Percentiles rank a stretch among this genome's conserved stretches.
Conservation (phyloP, 331 rosid species). For the Quercus phellos region DNA sequence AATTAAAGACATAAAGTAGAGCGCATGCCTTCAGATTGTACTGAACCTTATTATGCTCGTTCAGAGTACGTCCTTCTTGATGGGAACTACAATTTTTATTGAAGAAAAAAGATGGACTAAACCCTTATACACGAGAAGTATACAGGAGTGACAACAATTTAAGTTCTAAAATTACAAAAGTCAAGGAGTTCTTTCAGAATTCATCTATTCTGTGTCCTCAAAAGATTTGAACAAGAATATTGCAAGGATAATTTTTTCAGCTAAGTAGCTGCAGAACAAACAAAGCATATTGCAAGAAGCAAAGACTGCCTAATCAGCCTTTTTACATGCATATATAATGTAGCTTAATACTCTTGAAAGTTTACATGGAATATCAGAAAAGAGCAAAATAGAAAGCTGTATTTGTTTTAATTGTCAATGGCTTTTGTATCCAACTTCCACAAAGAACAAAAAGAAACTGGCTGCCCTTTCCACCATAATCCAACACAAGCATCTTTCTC, state of each 20-base stretch:
- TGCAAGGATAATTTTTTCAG: background rate
- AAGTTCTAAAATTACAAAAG: no score
- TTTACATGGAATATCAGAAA: background rate
- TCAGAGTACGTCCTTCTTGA: no score
- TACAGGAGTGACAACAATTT: no score
- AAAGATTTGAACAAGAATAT: background rate
- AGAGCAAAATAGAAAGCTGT: no score
- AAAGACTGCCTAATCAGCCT: slow-evolving; percentile 3
- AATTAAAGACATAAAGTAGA: background rate
- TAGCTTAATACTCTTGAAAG: background rate
- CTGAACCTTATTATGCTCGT: no score
- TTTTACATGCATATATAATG: background rate
- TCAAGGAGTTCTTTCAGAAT: no score
- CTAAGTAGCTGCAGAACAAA: background rate
- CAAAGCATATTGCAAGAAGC: background rate
- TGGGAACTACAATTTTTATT: no score
- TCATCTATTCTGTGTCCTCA: background rate
- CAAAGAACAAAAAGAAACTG: slow-evolving; percentile 72
- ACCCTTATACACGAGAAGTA: background rate
- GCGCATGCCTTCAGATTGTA: background rate
- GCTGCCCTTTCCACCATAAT: slow-evolving; percentile 78
- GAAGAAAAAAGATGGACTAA: background rate
- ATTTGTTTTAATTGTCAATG: background rate
- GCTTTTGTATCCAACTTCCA: slow-evolving; percentile 47
- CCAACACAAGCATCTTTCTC: slow-evolving; percentile 55